phyloP scores from a whole-genome alignment of 495 filamentous ascomycete genomes.

The Trypethelium eluteriae region DNA sequence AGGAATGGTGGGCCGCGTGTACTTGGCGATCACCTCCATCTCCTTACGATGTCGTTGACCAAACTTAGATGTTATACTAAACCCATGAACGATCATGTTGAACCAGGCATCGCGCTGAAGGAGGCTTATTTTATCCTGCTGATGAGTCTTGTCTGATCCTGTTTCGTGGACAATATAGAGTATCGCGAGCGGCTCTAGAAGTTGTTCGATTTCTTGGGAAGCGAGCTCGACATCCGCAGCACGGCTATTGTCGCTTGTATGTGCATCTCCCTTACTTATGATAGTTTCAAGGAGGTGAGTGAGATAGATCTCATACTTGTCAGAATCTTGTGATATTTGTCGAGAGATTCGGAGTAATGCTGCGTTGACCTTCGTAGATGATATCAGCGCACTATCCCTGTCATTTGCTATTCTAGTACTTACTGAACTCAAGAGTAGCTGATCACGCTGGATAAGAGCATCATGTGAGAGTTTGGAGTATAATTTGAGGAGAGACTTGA shows the following conservation, averaged over 20 bases:
- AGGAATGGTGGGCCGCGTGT: conserved; percentile 75
- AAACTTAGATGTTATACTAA: conserved; percentile 60
- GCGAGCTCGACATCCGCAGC: conserved; percentile 70
- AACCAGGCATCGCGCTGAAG: conserved; percentile 92
- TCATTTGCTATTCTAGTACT: conserved; percentile 29
- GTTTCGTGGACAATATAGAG: conserved; percentile 54
- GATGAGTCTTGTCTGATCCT: conserved; percentile 43
- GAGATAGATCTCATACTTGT: conserved; percentile 69
- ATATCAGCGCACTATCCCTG: not conserved
- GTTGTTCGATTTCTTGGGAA: conserved; percentile 71
- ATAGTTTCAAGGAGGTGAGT: conserved; percentile 78
- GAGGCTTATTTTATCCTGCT: conserved; percentile 44
- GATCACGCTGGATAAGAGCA: conserved; percentile 57
- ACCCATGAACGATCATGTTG: conserved; percentile 90
- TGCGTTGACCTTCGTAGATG: conserved; percentile 49
- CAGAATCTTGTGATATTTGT: conserved; percentile 42
- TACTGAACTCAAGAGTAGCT: conserved; percentile 54
- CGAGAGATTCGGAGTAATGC: conserved; percentile 71
- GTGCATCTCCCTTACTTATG: conserved; percentile 78
- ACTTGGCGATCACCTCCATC: conserved; percentile 69
- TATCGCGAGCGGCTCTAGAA: conserved; percentile 72
- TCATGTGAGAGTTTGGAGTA: conserved; percentile 67
- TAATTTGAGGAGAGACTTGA: conserved; percentile 74
- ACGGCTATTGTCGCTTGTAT: conserved; percentile 50
- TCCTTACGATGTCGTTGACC: conserved; percentile 62